Percentiles rank a stretch among this genome's conserved stretches.
Evolutionary conservation across 441 rosid species (phyloP).

Genomic region (Syzygium malaccense): DNA sequence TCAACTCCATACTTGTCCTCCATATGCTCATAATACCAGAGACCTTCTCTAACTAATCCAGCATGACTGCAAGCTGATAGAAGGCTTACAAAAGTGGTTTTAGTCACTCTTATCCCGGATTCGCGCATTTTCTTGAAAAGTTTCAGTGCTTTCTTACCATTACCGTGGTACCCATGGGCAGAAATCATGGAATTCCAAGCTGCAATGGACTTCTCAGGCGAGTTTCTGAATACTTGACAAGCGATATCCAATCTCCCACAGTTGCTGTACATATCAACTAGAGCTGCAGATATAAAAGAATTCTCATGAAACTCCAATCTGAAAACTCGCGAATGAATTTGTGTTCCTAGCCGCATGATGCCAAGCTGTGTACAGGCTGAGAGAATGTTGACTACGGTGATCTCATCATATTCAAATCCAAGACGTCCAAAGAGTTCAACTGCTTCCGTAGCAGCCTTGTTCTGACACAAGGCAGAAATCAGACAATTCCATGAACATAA

Average conservation of each 20-base stretch:
- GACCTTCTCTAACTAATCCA: constrained; percentile 33
- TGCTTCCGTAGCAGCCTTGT: constrained; percentile 34
- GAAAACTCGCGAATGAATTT: constrained; percentile 30
- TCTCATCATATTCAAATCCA: constrained; percentile 40
- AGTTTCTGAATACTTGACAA: constrained; percentile 21
- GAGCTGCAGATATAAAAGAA: constrained; percentile 35
- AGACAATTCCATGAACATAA: constrained; percentile 60
- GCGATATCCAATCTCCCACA: constrained; percentile 38
- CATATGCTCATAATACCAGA: constrained; percentile 35
- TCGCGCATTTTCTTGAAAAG: constrained; percentile 31
- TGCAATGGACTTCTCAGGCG: constrained; percentile 21
- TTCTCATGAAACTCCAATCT: constrained; percentile 25
- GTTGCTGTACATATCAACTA: constrained; percentile 45
- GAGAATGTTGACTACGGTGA: constrained; percentile 42
- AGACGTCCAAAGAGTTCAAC: constrained; percentile 29
- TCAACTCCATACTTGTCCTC: constrained; percentile 20
- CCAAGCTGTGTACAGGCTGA: constrained; percentile 49
- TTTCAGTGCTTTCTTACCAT: constrained; percentile 38
- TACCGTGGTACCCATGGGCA: constrained; percentile 39
- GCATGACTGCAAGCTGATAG: constrained; percentile 47
- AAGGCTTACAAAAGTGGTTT: constrained; percentile 33
- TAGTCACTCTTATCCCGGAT: constrained; percentile 21
- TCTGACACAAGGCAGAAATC: constrained; percentile 51
- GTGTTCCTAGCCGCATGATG: constrained; percentile 25
- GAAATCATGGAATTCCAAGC: constrained; percentile 49